Evolutionary conservation across 176 grass and related monocot genomes (phyloP), one percentile per base, ranked within the genome.

Genomic region (Puccinellia tenuiflora): DNA sequence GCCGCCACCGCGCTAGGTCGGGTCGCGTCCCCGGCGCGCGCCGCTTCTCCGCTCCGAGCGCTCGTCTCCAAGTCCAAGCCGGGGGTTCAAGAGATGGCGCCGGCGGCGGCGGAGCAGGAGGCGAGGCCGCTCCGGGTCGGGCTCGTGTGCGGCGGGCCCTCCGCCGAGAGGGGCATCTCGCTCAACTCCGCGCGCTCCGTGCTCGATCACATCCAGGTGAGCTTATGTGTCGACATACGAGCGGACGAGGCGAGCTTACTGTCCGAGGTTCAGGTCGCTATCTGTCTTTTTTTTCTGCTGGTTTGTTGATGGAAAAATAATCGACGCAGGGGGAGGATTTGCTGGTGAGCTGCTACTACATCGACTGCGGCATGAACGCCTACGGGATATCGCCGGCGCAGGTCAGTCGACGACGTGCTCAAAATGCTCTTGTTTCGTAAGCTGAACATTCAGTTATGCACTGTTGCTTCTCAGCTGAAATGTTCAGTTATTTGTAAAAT

Each of bases 161-260:
- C 95, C 28, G 86, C 90, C 25, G 95, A 95, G 88, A 66, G 95
- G 61, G 95, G 95, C 64, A 83, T 97, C 73, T 97, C 95, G 35
- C 90, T 97, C 89, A 95, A 98, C 85, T 95, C 95, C 12, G 95
- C 95, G 11, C 83, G 95, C 80, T 94, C 95, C 4, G 88, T 98
- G 64, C 92, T 98, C 40, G 95, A 98, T 59, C 95, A 98, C 86
- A 98, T 95, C 84, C 90, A 95, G 89, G 95, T 92, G 13, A 73
- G 12, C 60, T 55, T 4, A 4, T 28, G 28, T 52, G n/a, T 64
- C 11, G 21, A n/a, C 42, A 6, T 43, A 24, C 9, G 34, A 68
- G 65, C 37, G 17, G 37, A 24, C 37, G 10, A 17, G 28, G 16
- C 64, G 55, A 45, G 53, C 35, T 65, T 26, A 6, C 51, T 37